Evolutionary conservation across 2,329 filamentous ascomycete genomes (phyloP), one percentile per base, ranked within the genome.

Genomic region (Alternaria novae-zelandiae): DNA sequence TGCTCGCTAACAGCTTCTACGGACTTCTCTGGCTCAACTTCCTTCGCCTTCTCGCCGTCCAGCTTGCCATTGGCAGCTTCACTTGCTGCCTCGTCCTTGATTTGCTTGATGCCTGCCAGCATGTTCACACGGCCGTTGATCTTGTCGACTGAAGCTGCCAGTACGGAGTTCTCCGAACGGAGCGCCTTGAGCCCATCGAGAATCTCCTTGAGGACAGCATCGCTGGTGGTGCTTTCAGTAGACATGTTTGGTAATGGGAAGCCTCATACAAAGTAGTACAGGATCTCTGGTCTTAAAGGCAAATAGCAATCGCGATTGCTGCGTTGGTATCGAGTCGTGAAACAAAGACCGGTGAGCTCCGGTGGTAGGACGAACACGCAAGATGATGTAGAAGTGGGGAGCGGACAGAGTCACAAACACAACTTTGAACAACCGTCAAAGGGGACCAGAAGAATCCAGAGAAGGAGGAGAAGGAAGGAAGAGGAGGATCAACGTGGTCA

Each of bases 71-170:
- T 68, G 45, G 66, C 64, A 61, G 75, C 68, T 45, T 68, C 71
- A 53, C 57, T 68, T 21, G 72, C 70, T 20, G 85, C 84, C 56
- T 82, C 83, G 66, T 87, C 85, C 64, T 84, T 81, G 30, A 87
- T 79, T 68, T 86, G 83, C 77, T 88, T 88, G 70, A 89, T 83
- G 50, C 86, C 85, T 26, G 86, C 84, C 30, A 89, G 80, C 50
- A 87, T 85, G 74, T 90, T 89, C 63, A 90, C 85, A 59, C 87
- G 84, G 54, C 86, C 87, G 69, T 87, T 86, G 78, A 90, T 88
- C 46, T 83, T 83, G 76, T 89, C 87, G 45, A 90, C 84, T 54
- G 84, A 83, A 47, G 86, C 83, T 41, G 86, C 82, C 47, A 90
- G 83, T 43, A 85, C 80, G 46, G 81, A 78, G 71, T 89, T 86